Evolutionary conservation across 768 basidiomycete genomes (phyloP).

Genomic region (Coprinopsis marcescibilis): DNA sequence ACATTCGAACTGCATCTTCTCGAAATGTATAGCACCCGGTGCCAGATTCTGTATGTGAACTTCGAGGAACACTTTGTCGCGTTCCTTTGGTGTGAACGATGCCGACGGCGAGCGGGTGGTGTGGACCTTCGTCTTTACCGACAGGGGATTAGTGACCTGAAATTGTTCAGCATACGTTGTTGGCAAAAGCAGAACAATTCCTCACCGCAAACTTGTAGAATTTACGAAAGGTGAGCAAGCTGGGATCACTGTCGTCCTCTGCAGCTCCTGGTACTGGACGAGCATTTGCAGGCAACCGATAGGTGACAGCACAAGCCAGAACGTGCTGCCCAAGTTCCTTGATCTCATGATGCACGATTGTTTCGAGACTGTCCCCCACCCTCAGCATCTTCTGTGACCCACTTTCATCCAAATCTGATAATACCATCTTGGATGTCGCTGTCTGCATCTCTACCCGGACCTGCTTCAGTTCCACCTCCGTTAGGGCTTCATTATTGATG

Average conservation of each 20-base stretch:
- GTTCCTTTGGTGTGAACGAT: slow-evolving; percentile 51
- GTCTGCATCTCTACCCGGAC: slow-evolving; percentile 87
- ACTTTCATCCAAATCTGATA: slow-evolving; percentile 55
- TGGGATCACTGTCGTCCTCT: slow-evolving; percentile 48
- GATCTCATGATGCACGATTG: slow-evolving; percentile 78
- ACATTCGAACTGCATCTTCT: slow-evolving; percentile 75
- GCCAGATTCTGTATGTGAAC: slow-evolving; percentile 90
- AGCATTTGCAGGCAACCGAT: slow-evolving; percentile 61
- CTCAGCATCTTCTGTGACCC: slow-evolving; percentile 38
- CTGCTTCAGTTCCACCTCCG: slow-evolving; percentile 55
- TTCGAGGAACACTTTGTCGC: slow-evolving; percentile 86
- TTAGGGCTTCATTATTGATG: slow-evolving; percentile 71
- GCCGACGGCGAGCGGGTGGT: slow-evolving; percentile 68
- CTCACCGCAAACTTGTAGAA: slow-evolving; percentile 89
- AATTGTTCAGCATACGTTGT: neutral
- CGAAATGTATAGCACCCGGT: slow-evolving; percentile 69
- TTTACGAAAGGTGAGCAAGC: slow-evolving; percentile 70
- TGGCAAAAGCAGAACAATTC: slow-evolving; percentile 12
- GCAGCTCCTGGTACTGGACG: slow-evolving; percentile 43
- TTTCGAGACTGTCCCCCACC: slow-evolving; percentile 58
- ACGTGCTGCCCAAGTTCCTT: slow-evolving; percentile 93
- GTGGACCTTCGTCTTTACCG: slow-evolving; percentile 94
- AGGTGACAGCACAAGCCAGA: slow-evolving; percentile 77
- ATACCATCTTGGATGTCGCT: slow-evolving; percentile 52
- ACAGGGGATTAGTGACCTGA: slow-evolving; percentile 90